A percentile compares a stretch with the other conserved stretches of the same genome.
Conservation (phyloP, 129 eudicot genomes). For the Deinandra increscens region DNA sequence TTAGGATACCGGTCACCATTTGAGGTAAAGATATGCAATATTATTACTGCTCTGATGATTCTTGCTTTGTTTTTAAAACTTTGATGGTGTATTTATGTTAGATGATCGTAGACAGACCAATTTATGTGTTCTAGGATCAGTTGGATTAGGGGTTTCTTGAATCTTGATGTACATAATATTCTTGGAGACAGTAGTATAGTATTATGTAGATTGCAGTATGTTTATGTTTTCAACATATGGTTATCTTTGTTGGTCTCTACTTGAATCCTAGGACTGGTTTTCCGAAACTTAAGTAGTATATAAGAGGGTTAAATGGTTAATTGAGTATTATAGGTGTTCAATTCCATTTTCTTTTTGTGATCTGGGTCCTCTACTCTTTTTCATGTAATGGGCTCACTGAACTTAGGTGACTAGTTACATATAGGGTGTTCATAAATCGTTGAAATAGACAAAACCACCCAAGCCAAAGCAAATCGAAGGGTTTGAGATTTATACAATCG, state of each 20-base stretch:
- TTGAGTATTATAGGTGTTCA: background rate
- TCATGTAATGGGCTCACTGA: too few relatives aligned
- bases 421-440: too few relatives aligned
- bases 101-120: background rate
- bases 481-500: too few relatives aligned
- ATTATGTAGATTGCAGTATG: background rate
- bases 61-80: background rate
- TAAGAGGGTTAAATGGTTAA: background rate
- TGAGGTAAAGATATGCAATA: background rate
- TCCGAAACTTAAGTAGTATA: background rate
- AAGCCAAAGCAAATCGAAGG: too few relatives aligned
- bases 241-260: background rate
- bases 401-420: too few relatives aligned
- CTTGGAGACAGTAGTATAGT: background rate
- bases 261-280: too few relatives aligned
- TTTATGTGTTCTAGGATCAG: background rate
- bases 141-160: background rate
- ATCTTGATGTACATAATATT: background rate
- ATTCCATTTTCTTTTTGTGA: too few relatives aligned
- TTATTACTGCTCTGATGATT: background rate
- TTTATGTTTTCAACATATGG: too few relatives aligned
- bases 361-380: too few relatives aligned
- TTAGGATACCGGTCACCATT: background rate
- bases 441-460: too few relatives aligned
- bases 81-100: background rate